Percentiles rank a stretch among this genome's conserved stretches.
phyloP scores from a whole-genome alignment of 768 basidiomycete species.

The Amanita thiersii region DNA sequence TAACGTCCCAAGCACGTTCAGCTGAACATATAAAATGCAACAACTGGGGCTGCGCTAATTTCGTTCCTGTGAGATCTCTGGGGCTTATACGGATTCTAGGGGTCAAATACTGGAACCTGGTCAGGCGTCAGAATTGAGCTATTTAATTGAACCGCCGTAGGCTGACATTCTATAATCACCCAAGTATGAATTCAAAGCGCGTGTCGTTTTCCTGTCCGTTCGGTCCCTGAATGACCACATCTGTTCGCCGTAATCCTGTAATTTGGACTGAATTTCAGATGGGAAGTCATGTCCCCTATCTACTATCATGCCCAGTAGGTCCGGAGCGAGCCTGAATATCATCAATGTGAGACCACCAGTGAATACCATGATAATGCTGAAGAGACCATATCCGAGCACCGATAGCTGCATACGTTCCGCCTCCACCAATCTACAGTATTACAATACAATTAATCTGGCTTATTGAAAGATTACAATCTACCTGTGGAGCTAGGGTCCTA shows the following conservation, averaged over 20 bases:
- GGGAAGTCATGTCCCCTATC: conserved; percentile 80
- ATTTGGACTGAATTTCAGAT: conserved; percentile 37
- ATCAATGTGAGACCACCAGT: neutral
- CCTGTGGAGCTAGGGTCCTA: conserved; percentile 40
- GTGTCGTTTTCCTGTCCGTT: conserved; percentile 46
- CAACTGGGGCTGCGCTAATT: conserved; percentile 25
- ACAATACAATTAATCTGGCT: neutral
- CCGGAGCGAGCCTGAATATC: conserved; percentile 50
- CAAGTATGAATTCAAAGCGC: conserved; percentile 64
- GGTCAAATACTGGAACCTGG: conserved; percentile 74
- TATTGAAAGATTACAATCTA: conserved; percentile 18
- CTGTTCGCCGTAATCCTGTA: conserved; percentile 56
- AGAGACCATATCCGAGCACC: conserved; percentile 76
- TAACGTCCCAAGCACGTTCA: conserved; percentile 52
- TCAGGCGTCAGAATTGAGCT: conserved; percentile 2
- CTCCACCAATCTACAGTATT: conserved; percentile 68
- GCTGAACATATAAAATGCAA: conserved; percentile 89
- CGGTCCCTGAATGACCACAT: conserved; percentile 77
- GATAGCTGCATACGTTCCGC: conserved; percentile 74
- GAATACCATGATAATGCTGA: neutral
- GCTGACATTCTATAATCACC: conserved; percentile 69
- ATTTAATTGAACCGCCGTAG: neutral
- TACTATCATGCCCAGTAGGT: conserved; percentile 71
- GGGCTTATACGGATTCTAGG: conserved; percentile 66
- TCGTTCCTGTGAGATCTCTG: conserved; percentile 50